Evolutionary conservation across 164 flowering plant species (phyloP).

Genomic region (Umbellularia californica): DNA sequence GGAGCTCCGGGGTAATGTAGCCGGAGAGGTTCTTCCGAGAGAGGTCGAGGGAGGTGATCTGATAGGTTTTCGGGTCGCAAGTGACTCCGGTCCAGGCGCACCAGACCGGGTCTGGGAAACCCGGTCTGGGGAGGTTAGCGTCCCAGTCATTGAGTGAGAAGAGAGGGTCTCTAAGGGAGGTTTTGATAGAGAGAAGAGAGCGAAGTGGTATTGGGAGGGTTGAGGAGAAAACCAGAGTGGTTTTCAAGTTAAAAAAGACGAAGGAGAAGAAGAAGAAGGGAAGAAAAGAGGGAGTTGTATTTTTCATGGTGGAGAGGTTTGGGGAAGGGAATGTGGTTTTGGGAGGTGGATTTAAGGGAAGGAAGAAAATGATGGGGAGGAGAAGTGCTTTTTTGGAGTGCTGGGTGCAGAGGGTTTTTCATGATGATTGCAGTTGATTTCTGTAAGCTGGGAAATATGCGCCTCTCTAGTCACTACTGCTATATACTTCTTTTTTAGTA

Average conservation of each 20-base stretch:
- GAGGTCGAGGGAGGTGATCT: constrained; percentile 57
- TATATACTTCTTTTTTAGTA: background rate
- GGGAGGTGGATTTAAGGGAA: constrained; percentile 60
- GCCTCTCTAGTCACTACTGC: constrained; percentile 7
- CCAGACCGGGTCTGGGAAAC: constrained; percentile 33
- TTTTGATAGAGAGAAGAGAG: constrained; percentile 66
- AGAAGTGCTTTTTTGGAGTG: constrained; percentile 65
- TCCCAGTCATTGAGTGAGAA: constrained; percentile 61
- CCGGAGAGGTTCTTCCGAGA: constrained; percentile 81
- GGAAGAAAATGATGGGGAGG: constrained; percentile 35
- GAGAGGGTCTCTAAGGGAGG: constrained; percentile 62
- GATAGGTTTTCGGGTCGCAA: constrained; percentile 42
- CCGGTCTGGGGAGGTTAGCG: constrained; percentile 15
- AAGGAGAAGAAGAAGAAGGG: constrained; percentile 18
- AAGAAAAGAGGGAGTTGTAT: constrained; percentile 10
- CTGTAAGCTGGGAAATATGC: constrained; percentile 14
- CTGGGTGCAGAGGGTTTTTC: constrained; percentile 56
- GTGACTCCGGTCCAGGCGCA: constrained; percentile 86
- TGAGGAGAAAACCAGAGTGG: constrained; percentile 18
- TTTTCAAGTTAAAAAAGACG: constrained; percentile 7
- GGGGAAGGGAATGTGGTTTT: constrained; percentile 8
- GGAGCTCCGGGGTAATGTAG: constrained; percentile 40
- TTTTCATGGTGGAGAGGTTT: constrained; percentile 6
- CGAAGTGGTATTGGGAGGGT: constrained; percentile 32
- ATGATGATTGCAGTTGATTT: constrained; percentile 49